phyloP scores from a whole-genome alignment of 202 grass and related monocot genomes.

The Schoenoplectus tabernaemontani region DNA sequence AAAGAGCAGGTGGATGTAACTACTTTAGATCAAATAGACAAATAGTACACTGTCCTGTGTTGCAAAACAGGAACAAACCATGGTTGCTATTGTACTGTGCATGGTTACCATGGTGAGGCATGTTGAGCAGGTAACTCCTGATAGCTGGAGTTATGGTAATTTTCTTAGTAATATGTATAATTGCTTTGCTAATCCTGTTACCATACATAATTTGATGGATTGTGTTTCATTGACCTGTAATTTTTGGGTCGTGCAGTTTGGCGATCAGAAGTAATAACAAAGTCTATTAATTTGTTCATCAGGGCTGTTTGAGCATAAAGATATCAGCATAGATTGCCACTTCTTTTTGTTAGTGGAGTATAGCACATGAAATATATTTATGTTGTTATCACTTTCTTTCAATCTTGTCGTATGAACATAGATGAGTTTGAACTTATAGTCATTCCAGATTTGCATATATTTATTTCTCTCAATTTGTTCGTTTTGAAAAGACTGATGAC shows the following conservation, averaged over 20 bases:
- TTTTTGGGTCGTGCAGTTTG: not conserved
- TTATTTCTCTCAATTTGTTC: not conserved
- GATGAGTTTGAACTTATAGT: not conserved
- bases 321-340: not conserved
- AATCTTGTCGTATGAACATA: not conserved
- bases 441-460: not conserved
- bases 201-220: not conserved
- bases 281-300: not conserved
- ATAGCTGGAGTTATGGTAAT: not conserved
- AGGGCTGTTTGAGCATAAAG: not conserved
- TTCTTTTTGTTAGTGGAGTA: not conserved
- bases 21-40: not conserved
- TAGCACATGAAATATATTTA: not conserved
- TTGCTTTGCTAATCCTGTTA: not conserved
- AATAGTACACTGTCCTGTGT: not conserved
- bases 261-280: not conserved
- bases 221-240: not conserved
- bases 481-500: not conserved
- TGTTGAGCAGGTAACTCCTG: not conserved
- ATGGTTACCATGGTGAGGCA: not conserved
- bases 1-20: not conserved
- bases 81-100: not conserved
- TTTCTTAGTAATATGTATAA: not conserved
- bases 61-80: not conserved
- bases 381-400: not conserved